phyloP scores from a whole-genome alignment of 2,329 filamentous ascomycete species.

The Colletotrichum sp. region DNA sequence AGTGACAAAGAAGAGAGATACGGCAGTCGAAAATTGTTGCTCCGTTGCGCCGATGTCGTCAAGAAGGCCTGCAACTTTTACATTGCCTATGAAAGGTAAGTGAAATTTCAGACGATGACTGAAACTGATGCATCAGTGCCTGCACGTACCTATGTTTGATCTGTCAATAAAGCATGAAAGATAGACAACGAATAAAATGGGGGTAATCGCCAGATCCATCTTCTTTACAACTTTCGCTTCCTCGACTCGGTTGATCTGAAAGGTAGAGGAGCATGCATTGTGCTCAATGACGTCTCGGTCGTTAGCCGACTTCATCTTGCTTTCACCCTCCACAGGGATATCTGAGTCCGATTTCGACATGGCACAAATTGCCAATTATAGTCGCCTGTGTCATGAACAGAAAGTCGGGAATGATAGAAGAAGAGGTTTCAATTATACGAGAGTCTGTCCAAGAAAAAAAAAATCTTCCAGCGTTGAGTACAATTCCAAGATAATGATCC shows the following conservation, averaged over 20 bases:
- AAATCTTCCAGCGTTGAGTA: accelerated
- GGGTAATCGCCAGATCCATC: background rate
- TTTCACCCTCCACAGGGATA: background rate
- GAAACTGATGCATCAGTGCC: background rate
- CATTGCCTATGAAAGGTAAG: background rate
- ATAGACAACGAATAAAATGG: background rate
- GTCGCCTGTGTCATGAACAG: background rate
- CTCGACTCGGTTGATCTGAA: background rate
- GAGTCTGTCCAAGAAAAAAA: background rate
- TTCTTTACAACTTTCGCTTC: background rate
- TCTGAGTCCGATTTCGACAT: background rate
- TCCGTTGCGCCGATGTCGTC: background rate
- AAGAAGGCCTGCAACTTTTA: background rate
- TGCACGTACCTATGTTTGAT: background rate
- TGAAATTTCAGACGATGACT: accelerated
- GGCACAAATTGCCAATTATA: accelerated
- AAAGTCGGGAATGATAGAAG: background rate
- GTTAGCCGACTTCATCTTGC: background rate
- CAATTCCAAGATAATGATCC: background rate
- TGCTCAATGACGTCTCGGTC: background rate
- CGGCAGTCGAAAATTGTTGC: background rate
- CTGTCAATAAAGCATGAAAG: background rate
- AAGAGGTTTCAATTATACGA: accelerated
- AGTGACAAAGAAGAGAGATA: background rate
- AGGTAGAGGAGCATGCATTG: background rate